Conservation (phyloP, 345 rosid species). For the Hibiscus tridactylites region DNA sequence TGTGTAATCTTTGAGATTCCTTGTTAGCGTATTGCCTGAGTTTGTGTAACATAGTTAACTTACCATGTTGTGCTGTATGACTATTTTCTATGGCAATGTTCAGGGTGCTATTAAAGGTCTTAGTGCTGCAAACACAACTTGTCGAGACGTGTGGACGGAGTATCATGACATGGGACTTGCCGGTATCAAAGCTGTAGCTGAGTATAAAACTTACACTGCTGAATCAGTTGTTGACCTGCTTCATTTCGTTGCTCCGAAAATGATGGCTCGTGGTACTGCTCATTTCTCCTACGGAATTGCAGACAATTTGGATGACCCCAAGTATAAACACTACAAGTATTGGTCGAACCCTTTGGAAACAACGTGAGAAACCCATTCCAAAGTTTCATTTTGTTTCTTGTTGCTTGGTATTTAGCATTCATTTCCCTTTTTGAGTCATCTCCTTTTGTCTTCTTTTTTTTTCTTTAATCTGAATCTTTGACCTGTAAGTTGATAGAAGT, state of each 20-base stretch:
- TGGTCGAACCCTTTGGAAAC: conserved; percentile 98
- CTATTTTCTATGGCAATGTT: conserved; percentile 11
- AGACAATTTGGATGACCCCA: conserved; percentile 81
- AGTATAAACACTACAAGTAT: conserved; percentile 66
- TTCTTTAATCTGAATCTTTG: neutral
- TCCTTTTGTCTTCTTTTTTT: neutral
- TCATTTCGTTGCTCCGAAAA: conserved; percentile 80
- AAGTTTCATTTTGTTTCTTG: neutral
- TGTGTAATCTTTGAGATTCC: neutral
- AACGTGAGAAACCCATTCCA: conserved; percentile 38
- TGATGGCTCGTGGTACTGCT: conserved; percentile 80
- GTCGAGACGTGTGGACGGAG: conserved; percentile 88
- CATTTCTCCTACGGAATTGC: conserved; percentile 95
- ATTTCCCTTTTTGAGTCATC: neutral
- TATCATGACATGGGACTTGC: conserved; percentile 87
- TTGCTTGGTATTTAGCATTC: neutral
- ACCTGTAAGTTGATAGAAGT: neutral
- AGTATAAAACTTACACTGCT: conserved; percentile 73
- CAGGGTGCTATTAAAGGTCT: conserved; percentile 80
- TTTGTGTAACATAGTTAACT: neutral
- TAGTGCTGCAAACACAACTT: conserved; percentile 56
- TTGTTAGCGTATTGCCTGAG: neutral
- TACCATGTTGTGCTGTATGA: neutral
- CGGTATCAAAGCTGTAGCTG: conserved; percentile 77
- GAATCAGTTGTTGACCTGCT: conserved; percentile 62